Evolutionary conservation across 164 flowering plant species (phyloP).

Genomic region (grape (Vitis vinifera)): DNA sequence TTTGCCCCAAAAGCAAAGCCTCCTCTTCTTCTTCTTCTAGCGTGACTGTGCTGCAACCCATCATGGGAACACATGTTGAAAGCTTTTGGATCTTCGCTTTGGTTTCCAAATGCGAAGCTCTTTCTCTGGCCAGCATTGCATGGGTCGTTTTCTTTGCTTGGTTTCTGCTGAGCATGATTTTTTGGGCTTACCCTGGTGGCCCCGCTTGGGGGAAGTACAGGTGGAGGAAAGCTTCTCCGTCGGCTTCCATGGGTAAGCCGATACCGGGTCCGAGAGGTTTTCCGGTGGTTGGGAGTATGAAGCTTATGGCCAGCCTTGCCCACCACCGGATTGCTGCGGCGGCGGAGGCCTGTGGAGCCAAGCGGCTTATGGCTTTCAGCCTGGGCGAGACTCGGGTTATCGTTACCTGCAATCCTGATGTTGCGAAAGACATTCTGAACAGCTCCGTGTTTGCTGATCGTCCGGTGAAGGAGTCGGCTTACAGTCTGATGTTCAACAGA

Average conservation of each 20-base stretch:
- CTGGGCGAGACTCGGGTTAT: slow-evolving; percentile 43
- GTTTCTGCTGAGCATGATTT: slow-evolving; percentile 25
- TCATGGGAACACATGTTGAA: slow-evolving; percentile 42
- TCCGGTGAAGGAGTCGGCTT: slow-evolving; percentile 47
- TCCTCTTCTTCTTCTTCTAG: not conserved
- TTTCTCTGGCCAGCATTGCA: slow-evolving; percentile 21
- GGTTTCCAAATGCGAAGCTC: slow-evolving; percentile 38
- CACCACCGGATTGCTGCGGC: no score
- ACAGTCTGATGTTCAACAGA: slow-evolving; percentile 40
- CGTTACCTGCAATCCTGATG: slow-evolving; percentile 35
- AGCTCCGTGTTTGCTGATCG: slow-evolving; percentile 42
- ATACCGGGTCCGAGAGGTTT: slow-evolving; percentile 13
- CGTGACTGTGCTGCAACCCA: not conserved
- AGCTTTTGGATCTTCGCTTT: slow-evolving; percentile 50
- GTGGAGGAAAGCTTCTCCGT: no score
- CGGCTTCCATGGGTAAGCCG: no score
- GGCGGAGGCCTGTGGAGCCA: slow-evolving; percentile 11
- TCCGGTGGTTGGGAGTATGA: slow-evolving; percentile 34
- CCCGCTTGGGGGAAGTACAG: slow-evolving; percentile 9
- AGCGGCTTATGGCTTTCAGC: slow-evolving; percentile 42
- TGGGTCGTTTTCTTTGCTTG: slow-evolving; percentile 22
- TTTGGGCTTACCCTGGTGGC: slow-evolving; percentile 63
- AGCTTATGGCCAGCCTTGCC: slow-evolving; percentile 20
- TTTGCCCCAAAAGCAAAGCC: slow-evolving; percentile 7
- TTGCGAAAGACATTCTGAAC: slow-evolving; percentile 39